Evolutionary conservation across 2,329 filamentous ascomycete genomes (phyloP), one percentile per base, ranked within the genome.

Genomic region (Cadophora sp.): DNA sequence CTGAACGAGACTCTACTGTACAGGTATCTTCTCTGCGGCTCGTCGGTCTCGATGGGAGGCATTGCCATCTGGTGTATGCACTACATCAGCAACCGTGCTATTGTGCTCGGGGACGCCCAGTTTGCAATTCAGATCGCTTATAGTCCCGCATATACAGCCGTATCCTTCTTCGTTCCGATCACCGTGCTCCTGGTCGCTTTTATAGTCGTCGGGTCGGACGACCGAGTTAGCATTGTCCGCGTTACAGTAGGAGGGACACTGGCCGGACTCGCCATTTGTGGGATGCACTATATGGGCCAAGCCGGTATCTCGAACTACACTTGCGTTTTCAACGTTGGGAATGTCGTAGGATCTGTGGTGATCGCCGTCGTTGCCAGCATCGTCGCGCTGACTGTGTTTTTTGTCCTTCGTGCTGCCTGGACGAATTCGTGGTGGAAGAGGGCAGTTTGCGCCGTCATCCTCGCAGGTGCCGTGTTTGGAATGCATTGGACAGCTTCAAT

Each of bases 201-300:
- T 74, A 84, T 89, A 43, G 87, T 91, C 53, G 91, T 88, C 7
- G 41, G 41, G 16, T 24, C 58, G n/a, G 83, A 84, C 36, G 84
- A 84, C 71, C 85, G 86, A 68, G 80, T 77, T 18, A 84, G 83
- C 22, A 85, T 85, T 78, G 79, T 84, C 78, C 85, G 89, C 55
- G 83, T 91, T 14, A 75, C 84, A 7, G 75, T 86, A 5, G 90
- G 91, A 11, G 92, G 93, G 6, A 75, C 87, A 1, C 82, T 94
- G 53, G 90, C 91, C 1, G 93, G 93, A 16, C 82, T 88, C 5
- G 89, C 92, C 27, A 90, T 96, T 59, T 93, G 90, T 68, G 91
- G 90, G 41, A 96, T 96, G 93, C 92, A 96, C 77, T 96, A 96
- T 74, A 82, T 95, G 20, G 92, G 92, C 22, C 94, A 96, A 76